A percentile compares a stretch with the other conserved stretches of the same genome.
Evolutionary conservation across 805 yeast species (phyloP).

Genomic region (Myxozyma melibiosi): DNA sequence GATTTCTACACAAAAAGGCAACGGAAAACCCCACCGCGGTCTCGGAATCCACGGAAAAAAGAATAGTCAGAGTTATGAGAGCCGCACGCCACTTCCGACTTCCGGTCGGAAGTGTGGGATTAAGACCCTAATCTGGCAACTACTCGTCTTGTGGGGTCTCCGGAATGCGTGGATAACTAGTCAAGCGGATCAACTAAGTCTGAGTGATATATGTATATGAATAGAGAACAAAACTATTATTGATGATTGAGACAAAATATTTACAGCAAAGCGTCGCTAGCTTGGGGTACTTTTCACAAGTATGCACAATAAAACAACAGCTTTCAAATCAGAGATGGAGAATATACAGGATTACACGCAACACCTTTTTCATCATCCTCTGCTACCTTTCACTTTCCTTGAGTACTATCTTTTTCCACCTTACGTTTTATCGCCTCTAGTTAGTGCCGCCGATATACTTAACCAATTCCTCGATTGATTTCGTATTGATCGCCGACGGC

Average conservation of each 20-base stretch:
- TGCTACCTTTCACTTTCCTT: no score
- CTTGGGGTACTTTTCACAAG: neutral
- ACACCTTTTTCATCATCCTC: neutral
- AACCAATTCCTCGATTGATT: slow-evolving; percentile 73
- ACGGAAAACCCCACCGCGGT: no score
- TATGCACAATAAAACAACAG: neutral
- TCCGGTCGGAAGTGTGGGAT: no score
- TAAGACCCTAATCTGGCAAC: no score
- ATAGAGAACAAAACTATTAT: neutral
- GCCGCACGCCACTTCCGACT: no score
- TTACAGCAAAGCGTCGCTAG: neutral
- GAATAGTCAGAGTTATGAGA: no score
- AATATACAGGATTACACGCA: slow-evolving; percentile 6
- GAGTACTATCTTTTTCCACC: neutral
- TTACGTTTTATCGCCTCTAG: neutral
- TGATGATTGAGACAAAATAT: neutral
- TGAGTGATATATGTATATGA: neutral
- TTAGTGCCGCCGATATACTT: slow-evolving; percentile 64
- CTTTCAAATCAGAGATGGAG: slow-evolving; percentile 4
- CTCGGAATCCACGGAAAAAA: no score
- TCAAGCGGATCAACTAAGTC: no score
- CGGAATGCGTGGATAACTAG: no score
- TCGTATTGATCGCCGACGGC: slow-evolving; percentile 35
- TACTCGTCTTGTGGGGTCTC: no score
- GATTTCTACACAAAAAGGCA: no score